Base-by-base conservation (phyloP, 2,329 filamentous ascomycete species). In the Ceratocystis smalleyi region DNA sequence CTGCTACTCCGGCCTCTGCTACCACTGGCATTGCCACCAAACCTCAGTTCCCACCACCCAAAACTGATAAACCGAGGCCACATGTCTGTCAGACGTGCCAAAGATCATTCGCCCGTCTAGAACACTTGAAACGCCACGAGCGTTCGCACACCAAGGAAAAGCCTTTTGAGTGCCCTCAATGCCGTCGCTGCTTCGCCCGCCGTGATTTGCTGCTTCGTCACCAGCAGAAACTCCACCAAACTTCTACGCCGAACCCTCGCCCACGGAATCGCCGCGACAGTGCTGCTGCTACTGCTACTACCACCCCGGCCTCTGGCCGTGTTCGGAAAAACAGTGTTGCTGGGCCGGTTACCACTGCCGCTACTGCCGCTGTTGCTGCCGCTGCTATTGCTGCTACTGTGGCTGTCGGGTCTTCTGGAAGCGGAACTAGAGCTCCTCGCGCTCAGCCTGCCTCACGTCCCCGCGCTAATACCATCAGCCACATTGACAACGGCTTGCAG, bases 121-220 rank as follows among this genome's bases (percentile, higher is more conserved):
- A 99, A 77, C 94, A 99, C 74, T 78, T 99, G 69, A 99, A 99
- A 78, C 87, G 94, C 67, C 94, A 99, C 75, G 94, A 97, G 77
- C 84, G 94, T 68, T 96, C 91, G n/a, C 91, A 96, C 73, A 96
- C 91, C 55, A 96, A 99, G 74, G 91, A 99, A 77, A 99, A 99
- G 79, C 94, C 94, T 0, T 99, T 99, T 71, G 91, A 96, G 75
- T 99, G 94, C 71, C 89, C 90, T 32, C 90, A 97, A 74, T 99
- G 94, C 75, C 83, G 89, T 45, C 80, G 94, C 76, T 97, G 94
- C 77, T 99, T 99, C 75, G 94, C 94, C 67, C 85, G 94, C 67
- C 85, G 94, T 69, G 94, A 99, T 75, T 77, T 99, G 69, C 81
- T 99, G 64, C 78, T 99, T 69, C 85, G 94, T 66, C 94, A 99